Evolutionary conservation across 345 rosid species (phyloP).

Genomic region (Gossypium longicalyx): DNA sequence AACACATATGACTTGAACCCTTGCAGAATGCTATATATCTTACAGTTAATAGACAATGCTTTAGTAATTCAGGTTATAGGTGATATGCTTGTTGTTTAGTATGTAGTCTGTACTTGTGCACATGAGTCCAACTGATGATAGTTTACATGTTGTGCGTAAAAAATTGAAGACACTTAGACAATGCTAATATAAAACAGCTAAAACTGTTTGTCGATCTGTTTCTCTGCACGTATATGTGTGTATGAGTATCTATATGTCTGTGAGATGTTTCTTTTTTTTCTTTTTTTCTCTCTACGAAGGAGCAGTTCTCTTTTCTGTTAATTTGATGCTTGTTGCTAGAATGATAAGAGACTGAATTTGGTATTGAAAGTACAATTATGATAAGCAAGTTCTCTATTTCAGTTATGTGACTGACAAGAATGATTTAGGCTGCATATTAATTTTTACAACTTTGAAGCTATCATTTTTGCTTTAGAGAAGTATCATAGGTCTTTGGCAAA

Average conservation of each 20-base stretch:
- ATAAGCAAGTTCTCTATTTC: background rate
- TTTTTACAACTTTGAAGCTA: background rate
- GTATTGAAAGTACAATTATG: background rate
- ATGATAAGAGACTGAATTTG: background rate
- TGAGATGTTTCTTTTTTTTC: background rate
- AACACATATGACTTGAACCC: background rate
- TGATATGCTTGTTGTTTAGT: background rate
- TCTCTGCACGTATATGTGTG: background rate
- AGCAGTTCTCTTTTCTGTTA: background rate
- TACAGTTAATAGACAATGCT: constrained; percentile 1
- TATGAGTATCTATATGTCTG: background rate
- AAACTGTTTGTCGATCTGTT: background rate
- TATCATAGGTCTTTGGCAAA: background rate
- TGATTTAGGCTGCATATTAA: background rate
- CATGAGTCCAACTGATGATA: background rate
- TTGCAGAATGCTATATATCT: background rate
- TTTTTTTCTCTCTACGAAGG: background rate
- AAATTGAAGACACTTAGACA: background rate
- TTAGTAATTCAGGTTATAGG: background rate
- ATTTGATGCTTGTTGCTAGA: background rate
- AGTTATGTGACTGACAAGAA: background rate
- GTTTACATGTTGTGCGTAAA: background rate
- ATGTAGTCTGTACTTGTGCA: background rate
- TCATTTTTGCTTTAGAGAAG: background rate
- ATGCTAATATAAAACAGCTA: background rate